Conservation (phyloP, 1,284 basidiomycete genomes). For the Fomitopsis schrenkii region DNA sequence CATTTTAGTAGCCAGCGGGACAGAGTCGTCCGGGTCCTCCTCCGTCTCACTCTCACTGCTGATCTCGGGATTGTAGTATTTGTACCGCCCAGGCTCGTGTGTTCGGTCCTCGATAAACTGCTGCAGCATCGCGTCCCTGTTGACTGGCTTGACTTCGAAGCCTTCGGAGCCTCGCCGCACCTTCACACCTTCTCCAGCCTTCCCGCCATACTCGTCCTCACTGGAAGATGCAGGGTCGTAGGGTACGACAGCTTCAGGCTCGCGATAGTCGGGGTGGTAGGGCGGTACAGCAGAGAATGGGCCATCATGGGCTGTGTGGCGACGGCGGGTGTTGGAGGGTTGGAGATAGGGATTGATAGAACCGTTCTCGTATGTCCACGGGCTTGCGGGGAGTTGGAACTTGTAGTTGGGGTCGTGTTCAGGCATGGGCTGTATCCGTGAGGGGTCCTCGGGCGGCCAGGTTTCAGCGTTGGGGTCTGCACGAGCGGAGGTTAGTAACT, state of each 20-base stretch:
- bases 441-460: conserved; percentile 62
- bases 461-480: conserved; percentile 21
- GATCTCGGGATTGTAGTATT: conserved; percentile 56
- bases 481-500: neutral
- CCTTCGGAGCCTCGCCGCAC: conserved; percentile 77
- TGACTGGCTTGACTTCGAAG: conserved; percentile 60
- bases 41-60: conserved; percentile 27
- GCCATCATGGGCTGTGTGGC: conserved; percentile 22
- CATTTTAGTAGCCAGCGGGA: conserved; percentile 24
- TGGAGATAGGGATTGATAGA: conserved; percentile 68
- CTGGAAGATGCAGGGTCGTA: conserved; percentile 28
- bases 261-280: conserved; percentile 67
- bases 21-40: conserved; percentile 24
- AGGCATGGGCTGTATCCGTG: conserved; percentile 26
- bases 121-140: conserved; percentile 57
- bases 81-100: conserved; percentile 53
- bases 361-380: conserved; percentile 84
- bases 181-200: conserved; percentile 23
- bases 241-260: conserved; percentile 26
- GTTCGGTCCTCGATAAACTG: conserved; percentile 51
- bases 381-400: conserved; percentile 51
- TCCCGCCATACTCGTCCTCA: conserved; percentile 31
- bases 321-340: conserved; percentile 49
- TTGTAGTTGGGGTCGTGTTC: conserved; percentile 32
- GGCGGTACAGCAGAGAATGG: conserved; percentile 54